Conservation (phyloP, 2,329 filamentous ascomycete species). For the Zasmidium cellare region DNA sequence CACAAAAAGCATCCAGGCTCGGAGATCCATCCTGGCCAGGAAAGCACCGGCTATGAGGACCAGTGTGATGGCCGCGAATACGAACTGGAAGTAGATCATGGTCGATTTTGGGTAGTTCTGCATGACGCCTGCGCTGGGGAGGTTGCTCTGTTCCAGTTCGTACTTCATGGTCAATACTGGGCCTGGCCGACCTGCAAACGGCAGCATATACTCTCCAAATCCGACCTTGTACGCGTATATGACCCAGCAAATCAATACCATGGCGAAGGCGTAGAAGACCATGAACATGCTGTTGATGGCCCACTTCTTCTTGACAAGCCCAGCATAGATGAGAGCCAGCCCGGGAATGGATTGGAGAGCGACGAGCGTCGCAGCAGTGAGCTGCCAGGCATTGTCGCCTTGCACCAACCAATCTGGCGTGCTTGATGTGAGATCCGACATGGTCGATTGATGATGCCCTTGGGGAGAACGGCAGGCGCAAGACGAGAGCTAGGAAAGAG, state of each 20-base stretch:
- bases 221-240: conserved; percentile 52
- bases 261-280: conserved; percentile 53
- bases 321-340: conserved; percentile 52
- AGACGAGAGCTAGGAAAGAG: neutral
- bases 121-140: conserved; percentile 44
- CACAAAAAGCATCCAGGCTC: conserved; percentile 55
- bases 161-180: conserved; percentile 48
- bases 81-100: conserved; percentile 57
- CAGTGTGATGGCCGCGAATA: conserved; percentile 54
- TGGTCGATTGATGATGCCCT: neutral
- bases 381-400: conserved; percentile 56
- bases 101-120: conserved; percentile 49
- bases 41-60: conserved; percentile 50
- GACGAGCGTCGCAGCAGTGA: conserved; percentile 52
- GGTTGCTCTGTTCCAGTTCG: conserved; percentile 44
- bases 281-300: conserved; percentile 35
- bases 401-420: conserved; percentile 43
- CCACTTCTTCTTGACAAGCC: conserved; percentile 49
- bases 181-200: conserved; percentile 50
- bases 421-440: conserved; percentile 31
- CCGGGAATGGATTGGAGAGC: conserved; percentile 53
- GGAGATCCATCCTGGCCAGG: conserved; percentile 53
- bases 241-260: conserved; percentile 52
- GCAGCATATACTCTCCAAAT: conserved; percentile 53
- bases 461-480: neutral